phyloP scores from a whole-genome alignment of 2,329 filamentous ascomycete genomes.

The Nigrograna mackinnonii region DNA sequence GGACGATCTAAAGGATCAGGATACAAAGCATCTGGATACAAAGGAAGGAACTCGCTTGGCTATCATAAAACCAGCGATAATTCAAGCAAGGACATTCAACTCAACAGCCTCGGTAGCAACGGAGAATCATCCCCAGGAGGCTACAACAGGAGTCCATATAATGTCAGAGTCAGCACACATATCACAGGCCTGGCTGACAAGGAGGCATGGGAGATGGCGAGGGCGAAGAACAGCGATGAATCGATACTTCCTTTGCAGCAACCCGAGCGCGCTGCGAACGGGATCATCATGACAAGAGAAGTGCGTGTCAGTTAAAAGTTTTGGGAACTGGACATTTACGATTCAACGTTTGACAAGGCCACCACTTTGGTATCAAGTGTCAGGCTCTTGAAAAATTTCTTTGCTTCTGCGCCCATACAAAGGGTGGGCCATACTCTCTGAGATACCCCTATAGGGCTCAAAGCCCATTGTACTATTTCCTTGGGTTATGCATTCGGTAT shows the following conservation, averaged over 20 bases:
- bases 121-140: constrained; percentile 3
- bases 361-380: too few relatives aligned
- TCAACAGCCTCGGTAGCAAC: constrained; percentile 15
- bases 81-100: constrained; percentile 16
- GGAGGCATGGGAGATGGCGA: constrained; percentile 20
- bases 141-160: too few relatives aligned
- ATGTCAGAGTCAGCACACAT: constrained; percentile 16
- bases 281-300: constrained; percentile 24
- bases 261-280: constrained; percentile 8
- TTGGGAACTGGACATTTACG: too few relatives aligned
- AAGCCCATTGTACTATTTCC: too few relatives aligned
- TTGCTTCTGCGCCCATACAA: too few relatives aligned
- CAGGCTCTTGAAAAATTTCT: too few relatives aligned
- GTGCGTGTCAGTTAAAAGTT: constrained; percentile 17
- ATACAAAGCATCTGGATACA: constrained; percentile 11
- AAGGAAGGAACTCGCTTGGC: constrained; percentile 16
- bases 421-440: too few relatives aligned
- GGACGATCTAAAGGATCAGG: constrained; percentile 15
- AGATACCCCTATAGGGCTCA: too few relatives aligned
- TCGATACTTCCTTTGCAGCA: constrained; percentile 16
- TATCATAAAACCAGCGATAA: constrained; percentile 19
- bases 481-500: too few relatives aligned
- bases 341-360: too few relatives aligned
- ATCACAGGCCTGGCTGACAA: constrained; percentile 16
- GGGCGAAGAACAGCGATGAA: constrained; percentile 19